Conservation (phyloP, 495 filamentous ascomycete species). For the Aspergillus sclerotiicarbonarius region DNA sequence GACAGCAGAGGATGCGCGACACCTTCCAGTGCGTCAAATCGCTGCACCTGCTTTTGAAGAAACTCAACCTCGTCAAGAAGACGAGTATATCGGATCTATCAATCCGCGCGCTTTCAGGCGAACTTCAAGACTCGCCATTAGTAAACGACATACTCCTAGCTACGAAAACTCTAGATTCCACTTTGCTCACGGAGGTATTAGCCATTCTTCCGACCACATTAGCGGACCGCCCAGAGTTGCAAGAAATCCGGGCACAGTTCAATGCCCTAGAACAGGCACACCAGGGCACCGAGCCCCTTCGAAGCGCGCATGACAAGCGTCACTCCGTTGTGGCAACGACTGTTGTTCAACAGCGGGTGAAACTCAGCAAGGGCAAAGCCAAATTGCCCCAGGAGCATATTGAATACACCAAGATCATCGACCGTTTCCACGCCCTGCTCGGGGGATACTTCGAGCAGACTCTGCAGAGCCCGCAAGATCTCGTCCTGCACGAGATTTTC, state of each 20-base stretch:
- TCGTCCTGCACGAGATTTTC: constrained; percentile 78
- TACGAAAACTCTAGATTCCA: constrained; percentile 51
- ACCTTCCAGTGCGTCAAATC: constrained; percentile 47
- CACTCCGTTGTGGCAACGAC: constrained; percentile 76
- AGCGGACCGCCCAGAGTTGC: constrained; percentile 17
- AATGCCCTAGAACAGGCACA: constrained; percentile 37
- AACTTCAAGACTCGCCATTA: constrained; percentile 48
- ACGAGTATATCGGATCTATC: constrained; percentile 53
- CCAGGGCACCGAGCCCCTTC: constrained; percentile 49
- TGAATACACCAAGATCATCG: constrained; percentile 72
- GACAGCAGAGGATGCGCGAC: constrained; percentile 40
- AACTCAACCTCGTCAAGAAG: constrained; percentile 37
- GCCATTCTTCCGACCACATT: constrained; percentile 20
- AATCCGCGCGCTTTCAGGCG: constrained; percentile 54
- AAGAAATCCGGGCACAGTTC: constrained; percentile 27
- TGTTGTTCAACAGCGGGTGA: constrained; percentile 82
- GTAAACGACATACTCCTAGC: constrained; percentile 55
- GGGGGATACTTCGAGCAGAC: constrained; percentile 50
- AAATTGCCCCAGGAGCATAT: constrained; percentile 70
- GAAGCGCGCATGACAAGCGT: constrained; percentile 71
- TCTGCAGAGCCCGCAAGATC: constrained; percentile 56
- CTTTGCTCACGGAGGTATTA: constrained; percentile 25
- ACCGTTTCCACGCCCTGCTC: constrained; percentile 57
- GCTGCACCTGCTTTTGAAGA: constrained; percentile 43
- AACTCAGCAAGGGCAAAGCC: constrained; percentile 77